Evolutionary conservation across 495 filamentous ascomycete species (phyloP), one percentile per base, ranked within the genome.

Genomic region (Penicillium lividum): DNA sequence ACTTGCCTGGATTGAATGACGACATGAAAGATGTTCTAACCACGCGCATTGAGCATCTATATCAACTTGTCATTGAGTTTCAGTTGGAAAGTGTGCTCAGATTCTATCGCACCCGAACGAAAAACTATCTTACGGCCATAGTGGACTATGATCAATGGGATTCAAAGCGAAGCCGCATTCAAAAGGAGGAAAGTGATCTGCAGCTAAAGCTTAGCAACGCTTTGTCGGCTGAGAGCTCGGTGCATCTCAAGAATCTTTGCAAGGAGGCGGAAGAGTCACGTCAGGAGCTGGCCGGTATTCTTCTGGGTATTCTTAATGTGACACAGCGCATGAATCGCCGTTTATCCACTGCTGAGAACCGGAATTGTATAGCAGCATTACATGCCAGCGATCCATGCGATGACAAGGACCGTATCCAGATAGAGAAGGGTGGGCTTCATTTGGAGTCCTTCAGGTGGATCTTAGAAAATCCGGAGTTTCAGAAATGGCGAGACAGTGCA

Each of bases 381-480:
- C 30, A 52, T 27, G 42, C 59, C 9, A 77, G 72, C 51, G 69
- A 78, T 60, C 75, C 75, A 10, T 56, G 68, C 33, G 64, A 73
- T 53, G 61, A 76, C 25, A 70, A 80, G 27, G 60, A 77, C 10
- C 59, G 62, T 4, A 69, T 67, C 7, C 45, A 69, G 46, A 29
- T 52, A 13, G 27, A 29, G 7, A 63, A 67, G 40, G 40, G 40
- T 15, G 40, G 40, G 3, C 40, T 43, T 15, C 15, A 15, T 16
- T n/a, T 9, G 15, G 40, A 43, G 7, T 16, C 40, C 3, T 43
- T n/a, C 5, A n/a, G 18, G 11, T 43, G 40, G 40, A 16, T 43
- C 7, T 15, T 43, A 2, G 40, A 43, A 4, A 15, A 43, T 16
- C 11, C 15, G 0, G 40, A 43, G 6, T 43, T 16, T 18, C 40